A percentile compares a stretch with the other conserved stretches of the same genome.
Conservation (phyloP, 192 early-diverging fungal species). For the Diversispora eburnea region DNA sequence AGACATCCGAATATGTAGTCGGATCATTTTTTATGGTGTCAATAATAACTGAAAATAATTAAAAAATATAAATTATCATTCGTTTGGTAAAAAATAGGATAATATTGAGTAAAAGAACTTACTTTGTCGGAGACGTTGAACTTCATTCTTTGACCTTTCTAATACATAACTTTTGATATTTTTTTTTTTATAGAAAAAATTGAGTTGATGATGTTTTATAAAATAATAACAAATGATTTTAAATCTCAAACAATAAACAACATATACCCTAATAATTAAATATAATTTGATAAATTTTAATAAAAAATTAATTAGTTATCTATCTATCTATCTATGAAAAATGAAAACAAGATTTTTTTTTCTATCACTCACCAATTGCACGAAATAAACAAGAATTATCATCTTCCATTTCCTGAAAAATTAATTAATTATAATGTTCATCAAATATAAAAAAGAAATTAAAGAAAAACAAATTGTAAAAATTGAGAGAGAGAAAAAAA, state of each 20-base stretch:
- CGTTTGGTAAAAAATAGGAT: neutral
- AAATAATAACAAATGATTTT: neutral
- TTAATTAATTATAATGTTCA: neutral
- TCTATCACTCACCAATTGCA: constrained; percentile 1
- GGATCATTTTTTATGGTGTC: constrained; percentile 37
- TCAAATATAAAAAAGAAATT: too few species aligned
- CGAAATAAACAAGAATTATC: constrained; percentile 23
- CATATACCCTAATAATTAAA: neutral
- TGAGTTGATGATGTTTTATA: neutral
- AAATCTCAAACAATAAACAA: neutral
- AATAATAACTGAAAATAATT: constrained; percentile 10
- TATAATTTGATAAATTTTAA: neutral
- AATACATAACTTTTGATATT: constrained; percentile 43
- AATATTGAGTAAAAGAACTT: neutral
- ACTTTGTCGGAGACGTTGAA: constrained; percentile 35
- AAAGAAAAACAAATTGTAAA: neutral
- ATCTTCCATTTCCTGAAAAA: constrained; percentile 8
- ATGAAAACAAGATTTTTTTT: neutral
- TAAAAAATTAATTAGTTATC: neutral
- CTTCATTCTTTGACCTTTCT: constrained; percentile 29
- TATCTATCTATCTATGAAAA: neutral
- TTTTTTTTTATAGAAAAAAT: neutral
- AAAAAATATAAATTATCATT: constrained; percentile 1
- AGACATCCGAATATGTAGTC: constrained; percentile 52
- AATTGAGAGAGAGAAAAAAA: neutral